Conservation (phyloP, 129 eudicot species). For the Apium graveolens region DNA sequence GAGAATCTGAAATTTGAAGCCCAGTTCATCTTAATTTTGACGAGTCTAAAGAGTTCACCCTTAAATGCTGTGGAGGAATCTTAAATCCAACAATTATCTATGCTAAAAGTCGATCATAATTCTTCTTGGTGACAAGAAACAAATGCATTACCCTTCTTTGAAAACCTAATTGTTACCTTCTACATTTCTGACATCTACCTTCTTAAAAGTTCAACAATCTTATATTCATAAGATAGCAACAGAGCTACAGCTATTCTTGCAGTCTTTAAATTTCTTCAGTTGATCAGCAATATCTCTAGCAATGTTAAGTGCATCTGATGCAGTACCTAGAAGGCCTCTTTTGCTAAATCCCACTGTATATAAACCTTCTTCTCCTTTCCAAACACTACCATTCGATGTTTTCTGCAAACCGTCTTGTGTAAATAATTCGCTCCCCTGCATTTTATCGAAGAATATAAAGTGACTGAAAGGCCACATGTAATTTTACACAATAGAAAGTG, state of each 20-base stretch:
- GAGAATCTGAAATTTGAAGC: neutral
- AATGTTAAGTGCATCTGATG: slow-evolving; percentile 62
- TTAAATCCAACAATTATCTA: too few relatives aligned
- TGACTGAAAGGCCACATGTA: neutral
- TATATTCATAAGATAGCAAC: neutral
- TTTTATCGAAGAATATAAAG: neutral
- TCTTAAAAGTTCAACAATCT: neutral
- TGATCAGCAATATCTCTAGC: slow-evolving; percentile 60
- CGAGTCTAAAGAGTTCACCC: neutral
- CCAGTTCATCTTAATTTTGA: neutral
- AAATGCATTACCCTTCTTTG: neutral
- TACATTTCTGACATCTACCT: neutral
- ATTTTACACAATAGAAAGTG: neutral
- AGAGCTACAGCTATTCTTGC: neutral
- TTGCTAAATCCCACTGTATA: slow-evolving; percentile 77
- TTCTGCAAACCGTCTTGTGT: slow-evolving; percentile 73
- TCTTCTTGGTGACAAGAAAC: neutral
- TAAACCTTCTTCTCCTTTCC: slow-evolving; percentile 77
- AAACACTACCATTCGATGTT: slow-evolving; percentile 55
- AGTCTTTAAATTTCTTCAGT: slow-evolving; percentile 19
- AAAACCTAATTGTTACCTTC: neutral
- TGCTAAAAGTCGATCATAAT: neutral
- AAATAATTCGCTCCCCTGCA: slow-evolving; percentile 55
- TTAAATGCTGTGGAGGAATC: too few relatives aligned
- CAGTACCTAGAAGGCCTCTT: slow-evolving; percentile 73